Conservation (phyloP, 192 early-diverging fungal genomes). For the Entomortierella beljakovae region DNA sequence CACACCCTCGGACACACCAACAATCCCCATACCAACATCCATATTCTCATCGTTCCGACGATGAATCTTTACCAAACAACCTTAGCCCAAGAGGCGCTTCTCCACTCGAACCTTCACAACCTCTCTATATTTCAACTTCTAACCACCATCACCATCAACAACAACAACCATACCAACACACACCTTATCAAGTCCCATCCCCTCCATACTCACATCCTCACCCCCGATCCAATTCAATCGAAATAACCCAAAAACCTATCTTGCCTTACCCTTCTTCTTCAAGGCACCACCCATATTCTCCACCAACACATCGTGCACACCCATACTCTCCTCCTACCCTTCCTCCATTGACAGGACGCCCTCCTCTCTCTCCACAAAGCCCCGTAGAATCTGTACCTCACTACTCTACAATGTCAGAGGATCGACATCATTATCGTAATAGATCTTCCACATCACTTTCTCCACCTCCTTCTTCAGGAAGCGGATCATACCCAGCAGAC, state of each 20-base stretch:
- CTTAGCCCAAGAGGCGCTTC: background rate
- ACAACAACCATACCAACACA: slow-evolving; percentile 14
- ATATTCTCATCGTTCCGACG: slow-evolving; percentile 23
- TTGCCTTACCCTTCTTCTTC: slow-evolving; percentile 27
- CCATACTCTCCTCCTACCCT: slow-evolving; percentile 40
- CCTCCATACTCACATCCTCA: slow-evolving; percentile 26
- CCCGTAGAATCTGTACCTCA: slow-evolving; percentile 21
- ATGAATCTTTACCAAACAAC: slow-evolving; percentile 21
- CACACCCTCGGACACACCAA: slow-evolving; percentile 18
- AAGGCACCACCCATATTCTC: slow-evolving; percentile 16
- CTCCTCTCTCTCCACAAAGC: slow-evolving; percentile 37
- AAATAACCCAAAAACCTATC: slow-evolving; percentile 22
- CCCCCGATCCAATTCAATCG: slow-evolving; percentile 34
- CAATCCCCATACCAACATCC: slow-evolving; percentile 6
- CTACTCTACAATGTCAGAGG: slow-evolving; percentile 2
- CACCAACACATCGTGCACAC: slow-evolving; percentile 23
- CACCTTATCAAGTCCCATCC: slow-evolving; percentile 33
- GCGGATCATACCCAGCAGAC: background rate
- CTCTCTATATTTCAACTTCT: slow-evolving; percentile 26
- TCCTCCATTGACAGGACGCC: slow-evolving; percentile 25
- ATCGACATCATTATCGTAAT: slow-evolving; percentile 16
- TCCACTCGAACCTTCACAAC: slow-evolving; percentile 22
- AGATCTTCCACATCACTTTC: slow-evolving; percentile 16
- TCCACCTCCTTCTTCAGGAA: slow-evolving; percentile 13
- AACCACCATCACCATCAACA: slow-evolving; percentile 31